Evolutionary conservation across 371 early-diverging fungal genomes (phyloP), one percentile per base, ranked within the genome.

Genomic region (Entomophthora muscae): DNA sequence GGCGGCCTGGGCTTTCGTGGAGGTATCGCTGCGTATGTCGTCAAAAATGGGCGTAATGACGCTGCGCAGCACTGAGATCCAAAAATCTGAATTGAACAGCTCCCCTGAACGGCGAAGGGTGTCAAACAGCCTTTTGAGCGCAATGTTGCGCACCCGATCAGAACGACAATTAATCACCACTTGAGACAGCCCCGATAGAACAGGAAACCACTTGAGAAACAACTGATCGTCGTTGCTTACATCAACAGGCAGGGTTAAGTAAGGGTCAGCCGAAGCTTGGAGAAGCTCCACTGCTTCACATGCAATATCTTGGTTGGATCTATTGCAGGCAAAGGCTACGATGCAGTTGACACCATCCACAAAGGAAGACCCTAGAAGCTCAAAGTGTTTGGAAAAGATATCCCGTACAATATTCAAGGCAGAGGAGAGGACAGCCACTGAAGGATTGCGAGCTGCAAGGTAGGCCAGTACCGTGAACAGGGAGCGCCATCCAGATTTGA

Each of bases 401-500:
- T 65, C 26, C 32, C 32, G 22, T 27, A 17, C 53, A 24, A 56
- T 27, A 22, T 42, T 23, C 17, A 57, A 33, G 3, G 57, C 63
- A 56, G 51, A 26, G 27, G 53, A 17, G 7, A 56, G 32, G 1
- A 65, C 29, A 1, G 61, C 32, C 3, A 65, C 13, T 2, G 59
- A 61, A 28, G 57, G 33, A 17, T 5, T 5, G 33, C 29, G 31
- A 13, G 23, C 58, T 24, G 52, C 28, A 22, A 29, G 57, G 51
- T 53, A 62, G 65, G 70, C 71, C 86, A 91, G 82, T 0, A 89
- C 90, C 21, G 83, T 78, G 56, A 91, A 76, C 74, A 95, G 81
- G 0, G 92, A 84, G 71, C 89, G 91, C 93, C 94, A 95, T 1
- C 94, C 96, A 24, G 88, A 87, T 72, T 89, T 76, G 67, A 89